These are phyloP conservation scores for Bruguiera gymnorhiza DNA, from an alignment of 345 rosid genomes.

Conservation along the genomic window DNA sequence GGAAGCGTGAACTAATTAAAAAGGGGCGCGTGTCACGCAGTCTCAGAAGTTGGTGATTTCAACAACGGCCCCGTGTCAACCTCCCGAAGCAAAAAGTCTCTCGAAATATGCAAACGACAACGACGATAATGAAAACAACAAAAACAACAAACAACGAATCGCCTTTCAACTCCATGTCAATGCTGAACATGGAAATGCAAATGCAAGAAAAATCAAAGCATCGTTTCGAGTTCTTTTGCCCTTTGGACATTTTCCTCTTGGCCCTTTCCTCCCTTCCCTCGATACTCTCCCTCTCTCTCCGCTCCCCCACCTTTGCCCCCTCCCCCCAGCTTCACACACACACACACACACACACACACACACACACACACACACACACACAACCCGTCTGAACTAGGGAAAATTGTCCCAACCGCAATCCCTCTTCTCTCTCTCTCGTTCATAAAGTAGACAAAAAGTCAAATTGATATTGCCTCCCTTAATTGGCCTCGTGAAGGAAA, in stretches of 20 bases:
- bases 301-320: background rate
- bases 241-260: constrained; percentile 49
- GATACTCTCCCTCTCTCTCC: constrained; percentile 31
- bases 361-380: too few relatives aligned
- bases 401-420: too few relatives aligned
- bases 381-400: too few relatives aligned
- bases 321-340: too few relatives aligned
- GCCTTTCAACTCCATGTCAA: constrained; percentile 39
- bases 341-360: too few relatives aligned
- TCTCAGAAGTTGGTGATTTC: constrained; percentile 14
- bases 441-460: too few relatives aligned
- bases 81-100: background rate
- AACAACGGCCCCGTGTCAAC: constrained; percentile 23
- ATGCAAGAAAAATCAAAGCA: constrained; percentile 17
- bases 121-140: constrained; percentile 28
- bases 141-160: constrained; percentile 46
- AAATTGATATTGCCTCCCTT: too few relatives aligned
- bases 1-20: too few relatives aligned
- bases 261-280: constrained; percentile 42
- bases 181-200: background rate
- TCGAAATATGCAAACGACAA: constrained; percentile 38
- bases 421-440: too few relatives aligned
- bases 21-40: background rate
- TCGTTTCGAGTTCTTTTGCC: constrained; percentile 44
- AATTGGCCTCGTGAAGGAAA: too few relatives aligned